A percentile compares a stretch with the other conserved stretches of the same genome.
These are phyloP conservation scores for Leptosphaerulina australis DNA, from an alignment of 2,329 filamentous ascomycete species.

Conservation along the genomic window DNA sequence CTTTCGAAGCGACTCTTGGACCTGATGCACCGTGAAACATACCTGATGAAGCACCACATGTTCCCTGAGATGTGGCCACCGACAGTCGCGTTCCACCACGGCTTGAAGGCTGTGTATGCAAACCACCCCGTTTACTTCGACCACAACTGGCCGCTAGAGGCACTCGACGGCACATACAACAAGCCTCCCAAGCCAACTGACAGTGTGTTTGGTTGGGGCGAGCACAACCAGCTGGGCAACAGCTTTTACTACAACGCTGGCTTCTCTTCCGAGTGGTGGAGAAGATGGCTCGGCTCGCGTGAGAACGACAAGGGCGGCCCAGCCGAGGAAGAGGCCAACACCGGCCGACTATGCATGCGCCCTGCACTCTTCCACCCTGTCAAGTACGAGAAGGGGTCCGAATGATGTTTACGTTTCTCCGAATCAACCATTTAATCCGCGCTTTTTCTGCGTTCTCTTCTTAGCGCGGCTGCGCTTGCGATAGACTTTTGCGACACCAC, in stretches of 20 bases:
- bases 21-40: slow-evolving; percentile 78
- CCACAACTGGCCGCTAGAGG: slow-evolving; percentile 66
- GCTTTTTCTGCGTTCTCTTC: slow-evolving; percentile 24
- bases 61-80: slow-evolving; percentile 82
- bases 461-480: slow-evolving; percentile 26
- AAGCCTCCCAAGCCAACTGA: slow-evolving; percentile 53
- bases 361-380: slow-evolving; percentile 56
- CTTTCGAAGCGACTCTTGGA: slow-evolving; percentile 74
- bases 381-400: slow-evolving; percentile 54
- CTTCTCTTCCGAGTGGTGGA: slow-evolving; percentile 56
- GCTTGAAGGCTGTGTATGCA: slow-evolving; percentile 77
- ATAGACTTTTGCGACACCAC: slow-evolving; percentile 33
- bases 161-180: slow-evolving; percentile 57
- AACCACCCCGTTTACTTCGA: slow-evolving; percentile 83
- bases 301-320: slow-evolving; percentile 54
- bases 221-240: slow-evolving; percentile 58
- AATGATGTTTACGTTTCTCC: slow-evolving; percentile 30
- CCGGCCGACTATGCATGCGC: slow-evolving; percentile 56
- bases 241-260: slow-evolving; percentile 59
- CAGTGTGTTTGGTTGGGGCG: slow-evolving; percentile 58
- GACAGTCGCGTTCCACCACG: slow-evolving; percentile 74
- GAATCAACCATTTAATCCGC: slow-evolving; percentile 35
- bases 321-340: slow-evolving; percentile 51
- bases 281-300: slow-evolving; percentile 56
- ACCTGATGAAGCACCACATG: slow-evolving; percentile 72